Evolutionary conservation across 2,329 filamentous ascomycete species (phyloP).

Genomic region (Zymoseptoria tritici): DNA sequence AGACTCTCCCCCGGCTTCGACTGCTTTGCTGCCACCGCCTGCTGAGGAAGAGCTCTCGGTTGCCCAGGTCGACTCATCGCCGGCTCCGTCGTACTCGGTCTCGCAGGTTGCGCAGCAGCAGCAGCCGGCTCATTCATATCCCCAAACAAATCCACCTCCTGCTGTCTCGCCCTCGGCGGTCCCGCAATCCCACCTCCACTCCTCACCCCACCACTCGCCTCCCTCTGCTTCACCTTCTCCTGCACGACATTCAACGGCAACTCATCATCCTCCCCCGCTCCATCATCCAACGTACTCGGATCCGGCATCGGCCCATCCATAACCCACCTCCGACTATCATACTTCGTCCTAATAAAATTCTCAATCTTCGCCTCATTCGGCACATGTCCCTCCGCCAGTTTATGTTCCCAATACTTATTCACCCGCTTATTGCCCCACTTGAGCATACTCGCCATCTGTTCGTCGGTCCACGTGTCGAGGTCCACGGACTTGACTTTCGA

Average conservation of each 20-base stretch:
- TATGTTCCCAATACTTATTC: constrained; percentile 98
- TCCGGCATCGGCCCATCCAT: constrained; percentile 96
- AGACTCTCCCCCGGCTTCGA: constrained; percentile 77
- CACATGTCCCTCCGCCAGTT: constrained; percentile 81
- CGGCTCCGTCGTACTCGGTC: constrained; percentile 68
- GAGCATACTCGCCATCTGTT: constrained; percentile 87
- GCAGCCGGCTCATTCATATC: constrained; percentile 58
- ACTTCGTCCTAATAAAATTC: constrained; percentile 99
- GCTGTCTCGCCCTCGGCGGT: constrained; percentile 27
- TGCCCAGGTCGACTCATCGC: constrained; percentile 51
- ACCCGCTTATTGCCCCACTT: constrained; percentile 94
- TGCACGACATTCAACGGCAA: constrained; percentile 60
- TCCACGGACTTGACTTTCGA: constrained; percentile 97
- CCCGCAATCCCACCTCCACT: constrained; percentile 20
- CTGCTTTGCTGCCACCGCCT: constrained; percentile 39
- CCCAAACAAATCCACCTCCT: constrained; percentile 72
- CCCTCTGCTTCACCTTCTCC: constrained; percentile 58
- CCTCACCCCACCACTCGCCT: constrained; percentile 34
- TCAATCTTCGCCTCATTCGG: constrained; percentile 97
- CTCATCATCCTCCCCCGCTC: constrained; percentile 61
- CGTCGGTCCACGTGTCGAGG: constrained; percentile 96
- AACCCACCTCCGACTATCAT: constrained; percentile 97
- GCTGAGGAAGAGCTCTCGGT: constrained; percentile 17
- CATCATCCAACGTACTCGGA: constrained; percentile 79
- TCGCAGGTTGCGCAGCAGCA: constrained; percentile 42